Base-by-base conservation (phyloP, 2,329 filamentous ascomycete species). In the Exophiala viscosa region DNA sequence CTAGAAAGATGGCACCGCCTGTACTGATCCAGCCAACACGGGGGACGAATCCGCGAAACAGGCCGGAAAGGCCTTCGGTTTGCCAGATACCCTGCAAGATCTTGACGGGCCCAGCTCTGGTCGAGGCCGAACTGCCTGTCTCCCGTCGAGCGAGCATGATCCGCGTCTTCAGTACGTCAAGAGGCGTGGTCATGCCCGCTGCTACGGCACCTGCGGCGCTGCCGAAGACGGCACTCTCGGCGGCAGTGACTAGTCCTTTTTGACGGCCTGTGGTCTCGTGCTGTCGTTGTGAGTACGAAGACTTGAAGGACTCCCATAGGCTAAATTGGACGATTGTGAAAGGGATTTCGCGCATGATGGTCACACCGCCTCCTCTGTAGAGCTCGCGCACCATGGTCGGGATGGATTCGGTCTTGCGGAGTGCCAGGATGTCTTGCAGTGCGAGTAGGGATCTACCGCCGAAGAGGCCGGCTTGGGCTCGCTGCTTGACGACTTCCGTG, bases 281-380 rank as follows among this genome's bases (percentile, higher is more conserved):
- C 38, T 77, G 66, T 17, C 68, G 68, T 34, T 65, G 64, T 3
- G 66, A 66, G 61, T 75, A 76, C 1, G 65, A 60, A 34, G 68
- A 76, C 78, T 96, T 97, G 79, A 97, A 81, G 3, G 80, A 84
- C 73, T 99, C 93, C 93, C 93, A 99, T 58, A 99, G 79, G 41
- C 93, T 93, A 69, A 99, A 99, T 71, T 99, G 93, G 58, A 99
- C 87, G 8, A 96, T 85, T 2, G 95, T 97, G 66, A 99, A 99
- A 3, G 93, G 93, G 56, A 99, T 91, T 76, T 99, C 93, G 54
- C 93, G 84, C 74, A 96, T 86, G 47, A 99, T 85, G 1, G 93
- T 99, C 62, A 97, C 90, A 14, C 84, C 82, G 80, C 90, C 96
- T 1, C 95, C 93, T 33, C 93, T 80, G 71, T 99, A 99, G 50